A percentile compares a stretch with the other conserved stretches of the same genome.
These are phyloP conservation scores for Claviceps purpurea DNA, from an alignment of 2,329 filamentous ascomycete species.

Conservation along the genomic window DNA sequence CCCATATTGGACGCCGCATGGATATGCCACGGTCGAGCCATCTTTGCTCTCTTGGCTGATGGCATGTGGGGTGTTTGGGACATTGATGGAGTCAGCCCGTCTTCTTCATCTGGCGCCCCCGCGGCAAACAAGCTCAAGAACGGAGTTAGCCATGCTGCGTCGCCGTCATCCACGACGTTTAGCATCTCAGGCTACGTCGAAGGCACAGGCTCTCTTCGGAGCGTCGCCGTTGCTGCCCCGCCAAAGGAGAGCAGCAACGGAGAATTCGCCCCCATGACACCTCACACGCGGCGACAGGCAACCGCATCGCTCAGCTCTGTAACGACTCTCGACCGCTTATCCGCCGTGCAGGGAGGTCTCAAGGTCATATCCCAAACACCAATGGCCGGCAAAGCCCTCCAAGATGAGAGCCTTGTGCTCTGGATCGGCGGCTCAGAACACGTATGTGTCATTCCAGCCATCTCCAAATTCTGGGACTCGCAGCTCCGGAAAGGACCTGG, in stretches of 20 bases:
- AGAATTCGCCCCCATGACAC: conserved; percentile 52
- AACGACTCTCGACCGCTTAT: conserved; percentile 35
- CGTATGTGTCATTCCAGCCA: conserved; percentile 40
- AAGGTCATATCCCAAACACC: conserved; percentile 32
- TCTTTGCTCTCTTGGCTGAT: conserved; percentile 45
- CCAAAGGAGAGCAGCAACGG: conserved; percentile 24
- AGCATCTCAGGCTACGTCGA: conserved; percentile 46
- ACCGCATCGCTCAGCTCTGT: conserved; percentile 29
- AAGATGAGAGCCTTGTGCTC: conserved; percentile 41
- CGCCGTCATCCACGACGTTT: conserved; percentile 47
- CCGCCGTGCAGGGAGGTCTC: conserved; percentile 39
- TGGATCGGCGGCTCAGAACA: conserved; percentile 45
- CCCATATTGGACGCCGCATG: conserved; percentile 49
- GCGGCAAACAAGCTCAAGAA: conserved; percentile 37
- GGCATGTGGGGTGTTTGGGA: conserved; percentile 59
- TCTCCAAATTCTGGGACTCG: conserved; percentile 46
- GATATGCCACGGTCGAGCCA: conserved; percentile 46
- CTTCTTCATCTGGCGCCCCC: conserved; percentile 22
- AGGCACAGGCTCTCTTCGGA: conserved; percentile 41
- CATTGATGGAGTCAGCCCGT: conserved; percentile 42
- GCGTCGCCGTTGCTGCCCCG: conserved; percentile 18
- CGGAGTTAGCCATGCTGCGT: conserved; percentile 42
- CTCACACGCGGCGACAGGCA: conserved; percentile 43
- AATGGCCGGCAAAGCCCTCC: conserved; percentile 24
- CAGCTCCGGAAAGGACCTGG: conserved; percentile 38